Evolutionary conservation across 2,329 filamentous ascomycete genomes (phyloP), one percentile per base, ranked within the genome.

Genomic region (Mycosphaerella sp.): DNA sequence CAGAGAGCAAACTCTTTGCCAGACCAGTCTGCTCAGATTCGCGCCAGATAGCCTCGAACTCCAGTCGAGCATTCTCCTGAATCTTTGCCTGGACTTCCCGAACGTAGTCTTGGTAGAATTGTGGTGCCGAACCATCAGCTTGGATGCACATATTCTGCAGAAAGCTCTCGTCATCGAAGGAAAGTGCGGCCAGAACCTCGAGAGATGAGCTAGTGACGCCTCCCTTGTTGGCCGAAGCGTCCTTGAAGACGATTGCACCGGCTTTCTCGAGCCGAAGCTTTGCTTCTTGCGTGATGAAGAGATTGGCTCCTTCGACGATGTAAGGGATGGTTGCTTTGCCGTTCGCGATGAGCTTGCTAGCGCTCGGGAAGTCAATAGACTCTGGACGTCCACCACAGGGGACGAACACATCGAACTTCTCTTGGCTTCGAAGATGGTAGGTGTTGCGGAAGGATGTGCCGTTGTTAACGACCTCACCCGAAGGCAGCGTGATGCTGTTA

Each of bases 11-110:
- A 55, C 89, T 94, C 56, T 90, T 82, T 17, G 88, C 74, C 49
- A 84, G 76, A 46, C 88, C 87, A 1, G 87, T 95, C 67, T 84
- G 73, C 71, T 93, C 83, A 66, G 95, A 82, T 71, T 98, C 93
- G 59, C 88, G 83, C 93, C 93, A 98, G 73, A 98, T 94, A 39
- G 93, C 93, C 73, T 98, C 93, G 62, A 98, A 98, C 71, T 98
- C 93, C 32, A 98, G 82, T 13, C 82, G 77, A 2, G 93, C 93
- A 62, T 98, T 98, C 62, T 89, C 83, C 70, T 87, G 82, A 68
- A 98, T 97, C 66, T 85, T 89, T 57, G 81, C 79, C 72, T 98
- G 93, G 2, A 98, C 93, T 65, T 89, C 80, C 68, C 86, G 86
- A 63, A 98, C 93, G 64, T 98, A 98, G 39, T 82, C 80, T 67